A percentile compares a stretch with the other conserved stretches of the same genome.
Conservation (phyloP, 805 yeast species). For the Yamadazyma scolyti region DNA sequence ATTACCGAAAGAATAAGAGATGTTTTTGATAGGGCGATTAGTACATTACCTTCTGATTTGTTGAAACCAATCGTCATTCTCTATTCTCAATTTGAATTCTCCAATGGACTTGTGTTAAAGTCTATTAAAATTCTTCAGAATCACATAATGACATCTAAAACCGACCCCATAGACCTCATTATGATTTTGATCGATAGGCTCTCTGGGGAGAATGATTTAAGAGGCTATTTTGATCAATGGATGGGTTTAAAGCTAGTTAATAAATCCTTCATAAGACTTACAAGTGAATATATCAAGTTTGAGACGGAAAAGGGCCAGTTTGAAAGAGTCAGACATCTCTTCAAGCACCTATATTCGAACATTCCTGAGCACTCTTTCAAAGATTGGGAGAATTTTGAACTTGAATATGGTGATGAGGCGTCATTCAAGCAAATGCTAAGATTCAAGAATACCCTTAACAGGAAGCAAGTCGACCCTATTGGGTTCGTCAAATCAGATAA, state of each 20-base stretch:
- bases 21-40: slow-evolving; percentile 55
- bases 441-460: slow-evolving; percentile 40
- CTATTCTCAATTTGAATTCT: slow-evolving; percentile 63
- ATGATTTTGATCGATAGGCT: slow-evolving; percentile 1
- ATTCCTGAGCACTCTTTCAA: slow-evolving; percentile 8
- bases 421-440: slow-evolving; percentile 73
- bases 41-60: slow-evolving; percentile 30
- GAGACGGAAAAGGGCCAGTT: slow-evolving; percentile 55
- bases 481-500: slow-evolving; percentile 51
- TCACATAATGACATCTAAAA: slow-evolving; percentile 8
- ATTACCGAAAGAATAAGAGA: slow-evolving; percentile 49
- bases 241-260: slow-evolving; percentile 37
- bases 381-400: slow-evolving; percentile 71
- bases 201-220: slow-evolving; percentile 5
- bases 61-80: slow-evolving; percentile 47
- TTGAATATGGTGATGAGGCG: slow-evolving; percentile 64
- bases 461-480: slow-evolving; percentile 28
- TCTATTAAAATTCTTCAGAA: slow-evolving; percentile 29
- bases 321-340: slow-evolving; percentile 60
- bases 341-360: slow-evolving; percentile 33
- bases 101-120: slow-evolving; percentile 46
- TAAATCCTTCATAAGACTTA: slow-evolving; percentile 46
- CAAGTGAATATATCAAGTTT: slow-evolving; percentile 51
- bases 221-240: slow-evolving; percentile 7
- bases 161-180: slow-evolving; percentile 6